phyloP scores from a whole-genome alignment of 768 basidiomycete genomes.

The Hirschioporus abietinus region DNA sequence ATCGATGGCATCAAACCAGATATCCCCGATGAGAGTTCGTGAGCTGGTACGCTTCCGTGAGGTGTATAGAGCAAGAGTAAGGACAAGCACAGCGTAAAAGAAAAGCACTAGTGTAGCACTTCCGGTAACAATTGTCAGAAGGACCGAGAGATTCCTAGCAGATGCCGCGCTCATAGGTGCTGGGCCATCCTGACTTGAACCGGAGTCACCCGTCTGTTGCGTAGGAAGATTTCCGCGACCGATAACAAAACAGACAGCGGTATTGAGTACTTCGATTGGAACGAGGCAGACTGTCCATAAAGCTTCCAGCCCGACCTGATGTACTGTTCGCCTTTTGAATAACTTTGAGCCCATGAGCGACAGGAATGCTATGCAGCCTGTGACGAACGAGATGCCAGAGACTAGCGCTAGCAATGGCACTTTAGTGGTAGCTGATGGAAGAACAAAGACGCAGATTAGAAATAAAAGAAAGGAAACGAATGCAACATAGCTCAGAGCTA shows the following conservation, averaged over 20 bases:
- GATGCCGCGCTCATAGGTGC: not conserved
- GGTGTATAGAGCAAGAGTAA: not conserved
- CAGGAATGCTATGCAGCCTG: not conserved
- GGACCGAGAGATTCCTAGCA: not conserved
- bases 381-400: not conserved
- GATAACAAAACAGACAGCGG: not conserved
- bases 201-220: not conserved
- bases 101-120: not conserved
- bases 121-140: not conserved
- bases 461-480: not conserved
- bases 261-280: not conserved
- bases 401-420: not conserved
- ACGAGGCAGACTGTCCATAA: not conserved
- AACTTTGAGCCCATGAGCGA: not conserved
- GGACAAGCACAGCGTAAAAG: not conserved
- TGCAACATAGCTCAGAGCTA: not conserved
- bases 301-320: not conserved
- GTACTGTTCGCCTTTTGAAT: not conserved
- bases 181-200: not conserved
- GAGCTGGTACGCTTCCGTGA: not conserved
- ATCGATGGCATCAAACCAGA: not conserved
- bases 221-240: not conserved
- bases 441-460: not conserved
- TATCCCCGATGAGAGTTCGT: not conserved
- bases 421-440: not conserved